A percentile compares a stretch with the other conserved stretches of the same genome.
phyloP scores from a whole-genome alignment of 1,139 yeast genomes.

The Saccharomyces pastorianus region DNA sequence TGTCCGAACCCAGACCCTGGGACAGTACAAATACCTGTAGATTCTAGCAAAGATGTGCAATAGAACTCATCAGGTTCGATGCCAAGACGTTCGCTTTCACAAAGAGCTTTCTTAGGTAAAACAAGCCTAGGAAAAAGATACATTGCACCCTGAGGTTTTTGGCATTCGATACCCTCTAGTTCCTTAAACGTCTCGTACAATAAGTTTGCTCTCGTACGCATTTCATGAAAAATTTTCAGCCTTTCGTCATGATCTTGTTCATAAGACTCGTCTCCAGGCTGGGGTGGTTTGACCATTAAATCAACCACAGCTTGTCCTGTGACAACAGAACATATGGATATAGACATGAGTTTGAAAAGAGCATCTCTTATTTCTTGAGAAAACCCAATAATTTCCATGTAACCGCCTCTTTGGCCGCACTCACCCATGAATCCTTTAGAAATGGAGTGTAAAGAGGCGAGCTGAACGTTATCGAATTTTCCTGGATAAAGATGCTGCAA shows the following conservation, averaged over 20 bases:
- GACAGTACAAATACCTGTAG: constrained; percentile 91
- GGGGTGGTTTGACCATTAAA: constrained; percentile 87
- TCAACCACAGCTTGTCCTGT: constrained; percentile 90
- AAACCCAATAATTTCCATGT: constrained; percentile 88
- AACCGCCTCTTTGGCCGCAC: constrained; percentile 98
- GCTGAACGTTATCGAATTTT: constrained; percentile 63
- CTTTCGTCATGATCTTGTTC: constrained; percentile 60
- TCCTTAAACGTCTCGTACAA: constrained; percentile 61
- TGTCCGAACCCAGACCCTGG: constrained; percentile 98
- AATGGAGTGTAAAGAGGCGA: constrained; percentile 89
- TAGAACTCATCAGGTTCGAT: constrained; percentile 75
- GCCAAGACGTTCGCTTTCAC: constrained; percentile 49
- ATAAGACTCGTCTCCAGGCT: constrained; percentile 63
- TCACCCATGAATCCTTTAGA: constrained; percentile 96
- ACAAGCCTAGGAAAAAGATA: constrained; percentile 78
- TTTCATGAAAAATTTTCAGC: constrained; percentile 48
- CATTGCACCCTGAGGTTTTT: constrained; percentile 94
- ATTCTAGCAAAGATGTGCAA: constrained; percentile 70
- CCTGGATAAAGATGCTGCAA: constrained; percentile 46
- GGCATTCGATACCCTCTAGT: constrained; percentile 78
- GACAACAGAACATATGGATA: constrained; percentile 87
- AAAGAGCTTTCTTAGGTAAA: constrained; percentile 53
- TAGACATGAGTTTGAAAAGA: constrained; percentile 77
- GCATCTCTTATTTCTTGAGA: constrained; percentile 57
- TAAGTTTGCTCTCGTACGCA: constrained; percentile 53